Evolutionary conservation across 2,329 filamentous ascomycete genomes (phyloP).

Genomic region (Orbilia brochopaga): DNA sequence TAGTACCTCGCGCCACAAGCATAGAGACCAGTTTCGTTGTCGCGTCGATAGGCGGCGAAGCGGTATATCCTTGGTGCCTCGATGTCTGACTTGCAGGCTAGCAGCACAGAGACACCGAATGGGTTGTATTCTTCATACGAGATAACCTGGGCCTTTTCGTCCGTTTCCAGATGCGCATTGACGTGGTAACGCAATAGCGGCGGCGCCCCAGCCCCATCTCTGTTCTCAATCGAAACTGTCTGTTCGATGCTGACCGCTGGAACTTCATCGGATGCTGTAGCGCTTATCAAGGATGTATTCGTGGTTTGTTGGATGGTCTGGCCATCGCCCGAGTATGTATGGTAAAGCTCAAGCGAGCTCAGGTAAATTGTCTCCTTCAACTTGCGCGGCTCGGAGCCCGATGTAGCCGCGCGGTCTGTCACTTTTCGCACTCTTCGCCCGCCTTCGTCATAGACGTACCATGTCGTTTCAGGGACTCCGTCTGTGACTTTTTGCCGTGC

Average conservation of each 20-base stretch:
- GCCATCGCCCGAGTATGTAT: conserved; percentile 28
- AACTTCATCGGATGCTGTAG: background rate
- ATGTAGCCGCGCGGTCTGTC: conserved; percentile 31
- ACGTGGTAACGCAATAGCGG: background rate
- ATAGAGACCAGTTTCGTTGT: conserved; percentile 55
- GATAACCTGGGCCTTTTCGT: conserved; percentile 53
- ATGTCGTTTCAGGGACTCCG: conserved; percentile 51
- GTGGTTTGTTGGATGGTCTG: background rate
- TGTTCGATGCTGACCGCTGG: conserved; percentile 1
- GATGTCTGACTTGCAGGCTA: background rate
- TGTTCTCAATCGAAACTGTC: conserved; percentile 17
- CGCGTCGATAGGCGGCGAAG: conserved; percentile 53
- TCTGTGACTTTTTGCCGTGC: conserved; percentile 17
- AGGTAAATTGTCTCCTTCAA: conserved; percentile 14
- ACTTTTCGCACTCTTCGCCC: conserved; percentile 55
- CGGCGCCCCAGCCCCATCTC: no score
- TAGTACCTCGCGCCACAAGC: conserved; percentile 55
- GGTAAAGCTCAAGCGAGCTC: conserved; percentile 36
- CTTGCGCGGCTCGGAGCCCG: conserved; percentile 2
- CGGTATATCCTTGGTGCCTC: conserved; percentile 54
- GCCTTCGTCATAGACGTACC: conserved; percentile 53
- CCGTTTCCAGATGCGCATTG: conserved; percentile 53
- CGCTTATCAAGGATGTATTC: background rate
- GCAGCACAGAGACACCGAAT: conserved; percentile 53
- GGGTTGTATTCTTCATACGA: conserved; percentile 57